A percentile compares a stretch with the other conserved stretches of the same genome.
Conservation (phyloP, 371 early-diverging fungal genomes). For the Neoconidiobolus thromboides region DNA sequence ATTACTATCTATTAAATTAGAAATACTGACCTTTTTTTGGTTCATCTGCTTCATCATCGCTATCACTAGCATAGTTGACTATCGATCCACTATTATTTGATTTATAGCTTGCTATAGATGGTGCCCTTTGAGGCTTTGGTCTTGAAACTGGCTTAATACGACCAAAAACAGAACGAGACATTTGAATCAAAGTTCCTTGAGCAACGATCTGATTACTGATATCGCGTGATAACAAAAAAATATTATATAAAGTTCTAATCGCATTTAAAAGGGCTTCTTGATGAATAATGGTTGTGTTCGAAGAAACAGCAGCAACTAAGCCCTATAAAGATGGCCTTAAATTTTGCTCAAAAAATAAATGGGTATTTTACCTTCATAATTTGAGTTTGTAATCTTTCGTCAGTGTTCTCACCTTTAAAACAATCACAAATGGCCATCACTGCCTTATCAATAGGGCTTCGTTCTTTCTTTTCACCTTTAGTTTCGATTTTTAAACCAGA, state of each 20-base stretch:
- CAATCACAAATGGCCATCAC: conserved; percentile 33
- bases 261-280: conserved; percentile 58
- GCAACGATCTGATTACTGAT: conserved; percentile 66
- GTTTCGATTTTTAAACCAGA: too few relatives aligned
- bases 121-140: background rate
- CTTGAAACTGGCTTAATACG: conserved; percentile 16
- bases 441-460: conserved; percentile 23
- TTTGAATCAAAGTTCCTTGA: conserved; percentile 73
- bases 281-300: conserved; percentile 42
- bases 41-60: conserved; percentile 2
- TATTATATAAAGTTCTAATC: conserved; percentile 50
- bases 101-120: background rate
- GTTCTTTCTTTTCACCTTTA: background rate
- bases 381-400: conserved; percentile 53
- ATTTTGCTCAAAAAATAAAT: conserved; percentile 12
- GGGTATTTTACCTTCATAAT: conserved; percentile 35
- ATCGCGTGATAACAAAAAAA: conserved; percentile 45
- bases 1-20: background rate
- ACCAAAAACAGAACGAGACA: conserved; percentile 66
- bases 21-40: background rate
- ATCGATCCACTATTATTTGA: background rate
- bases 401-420: conserved; percentile 45
- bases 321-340: conserved; percentile 29
- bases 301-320: conserved; percentile 60
- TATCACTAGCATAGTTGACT: background rate